Evolutionary conservation across 2,329 filamentous ascomycete species (phyloP).

Genomic region (Iodosphaeria phyllophila): DNA sequence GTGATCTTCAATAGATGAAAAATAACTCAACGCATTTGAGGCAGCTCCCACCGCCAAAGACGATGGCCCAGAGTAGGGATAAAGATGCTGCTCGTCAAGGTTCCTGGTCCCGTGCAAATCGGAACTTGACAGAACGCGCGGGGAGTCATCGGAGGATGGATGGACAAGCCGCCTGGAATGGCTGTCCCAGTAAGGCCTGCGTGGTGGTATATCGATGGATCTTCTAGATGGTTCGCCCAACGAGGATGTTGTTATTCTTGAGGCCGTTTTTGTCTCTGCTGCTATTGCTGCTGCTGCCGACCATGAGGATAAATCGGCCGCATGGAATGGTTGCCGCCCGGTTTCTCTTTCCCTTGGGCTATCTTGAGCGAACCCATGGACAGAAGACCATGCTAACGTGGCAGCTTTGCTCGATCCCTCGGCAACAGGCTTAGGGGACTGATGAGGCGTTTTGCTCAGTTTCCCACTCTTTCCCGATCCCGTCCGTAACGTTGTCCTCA

Average conservation of each 20-base stretch:
- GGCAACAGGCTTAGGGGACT: constrained; percentile 24
- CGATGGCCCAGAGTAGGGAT: constrained; percentile 18
- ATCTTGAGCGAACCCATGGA: no score
- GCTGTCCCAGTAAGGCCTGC: constrained; percentile 40
- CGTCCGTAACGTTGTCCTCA: constrained; percentile 41
- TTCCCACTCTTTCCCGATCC: constrained; percentile 27
- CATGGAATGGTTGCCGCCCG: no score
- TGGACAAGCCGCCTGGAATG: constrained; percentile 31
- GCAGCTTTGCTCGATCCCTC: constrained; percentile 43
- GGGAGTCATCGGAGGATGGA: constrained; percentile 16
- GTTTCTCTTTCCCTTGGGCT: no score
- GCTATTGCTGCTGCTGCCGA: no score
- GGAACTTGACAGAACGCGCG: constrained; percentile 8
- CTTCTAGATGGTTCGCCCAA: no score
- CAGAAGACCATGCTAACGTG: constrained; percentile 42
- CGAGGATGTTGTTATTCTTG: no score
- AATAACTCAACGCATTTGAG: constrained; percentile 30
- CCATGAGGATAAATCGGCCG: no score
- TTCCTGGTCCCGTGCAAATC: constrained; percentile 16
- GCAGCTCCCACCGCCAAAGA: constrained; percentile 35
- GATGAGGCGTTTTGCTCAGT: constrained; percentile 18
- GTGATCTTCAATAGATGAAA: constrained; percentile 12
- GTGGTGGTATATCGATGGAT: no score
- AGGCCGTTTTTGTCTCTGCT: no score
- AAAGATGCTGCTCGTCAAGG: constrained; percentile 21